phyloP scores from a whole-genome alignment of 768 basidiomycete species.

The Hygrophorus pudorinus region DNA sequence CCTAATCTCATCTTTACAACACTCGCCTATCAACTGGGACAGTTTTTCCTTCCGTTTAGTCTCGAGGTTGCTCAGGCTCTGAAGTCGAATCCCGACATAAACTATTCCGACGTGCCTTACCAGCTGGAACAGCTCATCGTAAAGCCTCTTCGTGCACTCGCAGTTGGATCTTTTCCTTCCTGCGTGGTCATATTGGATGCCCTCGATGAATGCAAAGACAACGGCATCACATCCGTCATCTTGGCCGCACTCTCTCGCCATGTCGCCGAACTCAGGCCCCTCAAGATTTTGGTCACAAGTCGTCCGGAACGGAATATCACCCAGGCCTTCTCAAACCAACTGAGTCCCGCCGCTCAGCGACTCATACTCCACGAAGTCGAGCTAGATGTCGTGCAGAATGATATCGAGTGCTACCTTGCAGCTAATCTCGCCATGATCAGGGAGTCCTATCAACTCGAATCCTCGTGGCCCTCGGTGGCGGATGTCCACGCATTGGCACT shows the following conservation, averaged over 20 bases:
- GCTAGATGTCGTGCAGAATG: too few species aligned
- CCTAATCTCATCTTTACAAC: slow-evolving; percentile 19
- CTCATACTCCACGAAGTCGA: not conserved
- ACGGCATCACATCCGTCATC: slow-evolving; percentile 2
- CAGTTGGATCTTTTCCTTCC: not conserved
- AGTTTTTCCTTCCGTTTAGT: slow-evolving; percentile 1
- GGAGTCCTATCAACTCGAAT: too few species aligned
- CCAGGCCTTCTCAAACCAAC: too few species aligned
- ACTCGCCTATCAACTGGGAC: slow-evolving; percentile 20
- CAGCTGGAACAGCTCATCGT: slow-evolving; percentile 12
- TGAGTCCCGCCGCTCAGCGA: too few species aligned
- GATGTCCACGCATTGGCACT: too few species aligned
- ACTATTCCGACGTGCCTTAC: slow-evolving; percentile 7
- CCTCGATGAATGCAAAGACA: too few species aligned
- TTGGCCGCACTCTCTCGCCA: not conserved
- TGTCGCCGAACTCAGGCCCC: slow-evolving; percentile 3
- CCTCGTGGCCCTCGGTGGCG: too few species aligned
- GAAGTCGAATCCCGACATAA: slow-evolving; percentile 11
- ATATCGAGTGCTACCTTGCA: too few species aligned
- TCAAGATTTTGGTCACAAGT: too few species aligned
- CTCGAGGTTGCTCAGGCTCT: slow-evolving; percentile 6
- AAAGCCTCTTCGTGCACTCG: too few species aligned
- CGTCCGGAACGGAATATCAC: too few species aligned
- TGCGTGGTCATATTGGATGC: not conserved
- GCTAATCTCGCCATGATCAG: too few species aligned